A percentile compares a stretch with the other conserved stretches of the same genome.
These are phyloP conservation scores for Cladosporium sp. DNA, from an alignment of 2,329 filamentous ascomycete genomes.

Conservation along the genomic window DNA sequence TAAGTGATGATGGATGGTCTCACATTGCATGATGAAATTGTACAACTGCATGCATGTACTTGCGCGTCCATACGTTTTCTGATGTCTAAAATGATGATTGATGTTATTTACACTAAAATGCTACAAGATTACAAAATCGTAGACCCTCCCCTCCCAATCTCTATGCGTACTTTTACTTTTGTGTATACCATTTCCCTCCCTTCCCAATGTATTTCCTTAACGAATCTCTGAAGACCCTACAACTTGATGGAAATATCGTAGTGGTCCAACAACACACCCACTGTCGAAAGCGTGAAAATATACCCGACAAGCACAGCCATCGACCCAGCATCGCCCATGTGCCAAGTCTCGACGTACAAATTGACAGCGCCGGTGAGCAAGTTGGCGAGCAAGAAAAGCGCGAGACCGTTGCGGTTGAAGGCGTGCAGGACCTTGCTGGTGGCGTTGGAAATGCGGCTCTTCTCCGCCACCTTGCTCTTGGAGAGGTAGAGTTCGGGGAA, in stretches of 20 bases:
- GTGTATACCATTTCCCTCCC: neutral
- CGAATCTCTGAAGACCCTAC: constrained; percentile 29
- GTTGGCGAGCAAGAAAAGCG: constrained; percentile 83
- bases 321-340: constrained; percentile 59
- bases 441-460: constrained; percentile 60
- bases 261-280: constrained; percentile 64
- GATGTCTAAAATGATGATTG: too few species aligned
- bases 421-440: constrained; percentile 79
- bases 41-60: too few species aligned
- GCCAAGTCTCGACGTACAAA: constrained; percentile 76
- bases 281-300: constrained; percentile 59
- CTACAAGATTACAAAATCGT: constrained; percentile 1
- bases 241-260: constrained; percentile 69
- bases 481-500: constrained; percentile 69
- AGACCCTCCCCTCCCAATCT: too few species aligned
- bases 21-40: too few species aligned
- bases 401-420: constrained; percentile 84
- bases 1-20: too few species aligned
- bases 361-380: constrained; percentile 86
- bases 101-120: neutral
- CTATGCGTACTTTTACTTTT: neutral
- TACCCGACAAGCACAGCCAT: constrained; percentile 76
- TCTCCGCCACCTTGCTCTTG: constrained; percentile 52
- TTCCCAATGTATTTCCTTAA: neutral
- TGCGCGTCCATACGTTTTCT: too few species aligned